Evolutionary conservation across 176 grass and related monocot species (phyloP).

Genomic region (Alopecurus myosuroides): DNA sequence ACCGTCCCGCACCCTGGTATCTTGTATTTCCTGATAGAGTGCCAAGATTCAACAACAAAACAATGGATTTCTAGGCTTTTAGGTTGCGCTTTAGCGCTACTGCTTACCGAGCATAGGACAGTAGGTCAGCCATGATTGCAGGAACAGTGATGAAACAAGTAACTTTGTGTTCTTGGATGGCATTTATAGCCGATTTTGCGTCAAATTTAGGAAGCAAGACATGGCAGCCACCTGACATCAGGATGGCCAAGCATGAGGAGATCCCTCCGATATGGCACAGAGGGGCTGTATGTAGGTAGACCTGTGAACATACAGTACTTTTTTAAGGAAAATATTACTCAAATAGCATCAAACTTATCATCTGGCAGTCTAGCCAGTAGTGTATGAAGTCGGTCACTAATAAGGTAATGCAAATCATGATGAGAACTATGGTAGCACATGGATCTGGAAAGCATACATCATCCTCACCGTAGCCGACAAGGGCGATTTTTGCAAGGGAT

Average conservation of each 20-base stretch:
- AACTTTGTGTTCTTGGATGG: slow-evolving; percentile 49
- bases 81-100: neutral
- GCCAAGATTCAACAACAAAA: neutral
- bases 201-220: slow-evolving; percentile 73
- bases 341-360: neutral
- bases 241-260: slow-evolving; percentile 72
- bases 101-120: slow-evolving; percentile 52
- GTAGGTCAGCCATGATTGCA: slow-evolving; percentile 75
- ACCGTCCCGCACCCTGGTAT: slow-evolving; percentile 25
- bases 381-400: neutral
- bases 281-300: slow-evolving; percentile 78
- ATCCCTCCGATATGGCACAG: slow-evolving; percentile 90
- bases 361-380: neutral
- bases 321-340: neutral
- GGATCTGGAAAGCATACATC: slow-evolving; percentile 75
- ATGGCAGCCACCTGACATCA: slow-evolving; percentile 73
- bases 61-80: neutral
- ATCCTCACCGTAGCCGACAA: slow-evolving; percentile 79
- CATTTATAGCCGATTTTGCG: slow-evolving; percentile 41
- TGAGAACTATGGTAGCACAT: neutral
- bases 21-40: slow-evolving; percentile 40
- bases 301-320: slow-evolving; percentile 27
- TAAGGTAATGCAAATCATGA: neutral
- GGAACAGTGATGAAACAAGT: slow-evolving; percentile 91
- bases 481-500: slow-evolving; percentile 80